These are phyloP conservation scores for Trichoderma sp. DNA, from an alignment of 2,329 filamentous ascomycete genomes.

Conservation along the genomic window DNA sequence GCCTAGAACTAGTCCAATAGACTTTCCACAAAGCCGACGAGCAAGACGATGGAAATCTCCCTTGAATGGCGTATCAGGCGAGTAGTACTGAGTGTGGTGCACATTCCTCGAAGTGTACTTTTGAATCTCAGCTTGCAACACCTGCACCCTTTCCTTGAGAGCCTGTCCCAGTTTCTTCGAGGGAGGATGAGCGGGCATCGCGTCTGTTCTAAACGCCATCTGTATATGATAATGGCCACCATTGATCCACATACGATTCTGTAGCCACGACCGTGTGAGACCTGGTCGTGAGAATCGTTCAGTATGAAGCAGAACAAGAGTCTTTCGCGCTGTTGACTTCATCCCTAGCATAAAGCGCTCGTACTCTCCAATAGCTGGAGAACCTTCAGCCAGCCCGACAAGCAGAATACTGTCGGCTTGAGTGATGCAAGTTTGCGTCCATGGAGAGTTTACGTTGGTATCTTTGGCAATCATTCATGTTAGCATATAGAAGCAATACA, in stretches of 20 bases:
- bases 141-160: constrained; percentile 89
- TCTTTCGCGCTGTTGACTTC: constrained; percentile 94
- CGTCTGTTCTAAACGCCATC: constrained; percentile 78
- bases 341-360: constrained; percentile 94
- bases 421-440: constrained; percentile 96
- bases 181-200: constrained; percentile 72
- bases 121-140: constrained; percentile 93
- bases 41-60: constrained; percentile 94
- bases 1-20: constrained; percentile 88
- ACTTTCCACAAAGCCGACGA: constrained; percentile 85
- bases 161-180: constrained; percentile 77
- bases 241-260: constrained; percentile 95
- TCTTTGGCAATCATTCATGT: constrained; percentile 51
- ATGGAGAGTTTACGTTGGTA: constrained; percentile 93
- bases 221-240: constrained; percentile 97
- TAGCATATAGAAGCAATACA: constrained; percentile 27
- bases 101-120: constrained; percentile 95
- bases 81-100: constrained; percentile 84
- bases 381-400: constrained; percentile 85
- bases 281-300: constrained; percentile 86
- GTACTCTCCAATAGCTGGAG: constrained; percentile 89
- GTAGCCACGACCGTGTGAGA: constrained; percentile 82
- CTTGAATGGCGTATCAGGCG: constrained; percentile 88
- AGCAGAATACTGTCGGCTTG: constrained; percentile 96
- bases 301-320: constrained; percentile 82